Evolutionary conservation across 129 eudicot genomes (phyloP).

Genomic region (Cynara cardunculus): DNA sequence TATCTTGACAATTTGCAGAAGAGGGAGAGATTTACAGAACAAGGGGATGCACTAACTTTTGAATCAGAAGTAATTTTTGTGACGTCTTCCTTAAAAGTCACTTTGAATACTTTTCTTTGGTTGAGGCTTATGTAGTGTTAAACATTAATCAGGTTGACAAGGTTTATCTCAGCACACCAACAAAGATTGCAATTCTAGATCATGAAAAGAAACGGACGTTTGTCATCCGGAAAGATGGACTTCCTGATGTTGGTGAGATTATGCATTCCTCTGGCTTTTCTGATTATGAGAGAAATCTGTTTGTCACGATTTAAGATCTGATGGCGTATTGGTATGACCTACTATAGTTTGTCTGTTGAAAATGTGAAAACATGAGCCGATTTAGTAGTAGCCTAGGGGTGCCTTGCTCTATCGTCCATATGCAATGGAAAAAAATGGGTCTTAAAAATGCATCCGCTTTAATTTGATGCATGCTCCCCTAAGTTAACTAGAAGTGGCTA

Average conservation of each 20-base stretch:
- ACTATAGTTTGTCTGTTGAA: too few species aligned
- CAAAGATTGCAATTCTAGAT: conserved; percentile 66
- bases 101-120: background rate
- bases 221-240: conserved; percentile 73
- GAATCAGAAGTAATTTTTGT: conserved; percentile 63
- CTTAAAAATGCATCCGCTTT: too few species aligned
- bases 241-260: conserved; percentile 83
- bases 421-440: too few species aligned
- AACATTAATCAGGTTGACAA: conserved; percentile 55
- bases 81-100: background rate
- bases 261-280: background rate
- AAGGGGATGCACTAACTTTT: conserved; percentile 71
- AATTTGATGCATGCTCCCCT: too few species aligned
- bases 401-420: too few species aligned
- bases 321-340: too few species aligned
- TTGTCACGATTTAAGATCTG: too few species aligned
- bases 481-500: too few species aligned
- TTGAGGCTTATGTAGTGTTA: background rate
- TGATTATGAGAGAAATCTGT: too few species aligned
- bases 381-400: too few species aligned
- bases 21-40: conserved; percentile 65
- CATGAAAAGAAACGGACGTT: conserved; percentile 72
- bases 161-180: conserved; percentile 76
- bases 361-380: too few species aligned
- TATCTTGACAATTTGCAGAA: conserved; percentile 75